Conservation (phyloP, 768 basidiomycete species). For the Suillus discolor region DNA sequence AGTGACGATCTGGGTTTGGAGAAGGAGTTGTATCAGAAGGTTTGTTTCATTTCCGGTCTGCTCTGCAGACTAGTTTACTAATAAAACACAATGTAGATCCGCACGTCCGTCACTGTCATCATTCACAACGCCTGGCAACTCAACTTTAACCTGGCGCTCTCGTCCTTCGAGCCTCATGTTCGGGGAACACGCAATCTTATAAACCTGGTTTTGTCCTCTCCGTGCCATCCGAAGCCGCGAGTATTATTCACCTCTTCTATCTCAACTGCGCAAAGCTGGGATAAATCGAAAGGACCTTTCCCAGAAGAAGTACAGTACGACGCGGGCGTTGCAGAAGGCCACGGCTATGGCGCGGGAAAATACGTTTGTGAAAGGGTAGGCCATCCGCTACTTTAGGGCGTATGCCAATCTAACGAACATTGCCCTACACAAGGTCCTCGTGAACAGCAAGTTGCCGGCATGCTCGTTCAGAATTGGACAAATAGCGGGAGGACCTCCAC, state of each 20-base stretch:
- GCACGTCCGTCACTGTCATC: conserved; percentile 34
- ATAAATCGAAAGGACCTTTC: conserved; percentile 16
- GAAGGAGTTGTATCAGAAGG: conserved; percentile 21
- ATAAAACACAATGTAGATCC: conserved; percentile 27
- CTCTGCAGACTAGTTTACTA: neutral
- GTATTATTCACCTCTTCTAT: conserved; percentile 40
- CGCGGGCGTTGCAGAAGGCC: conserved; percentile 30
- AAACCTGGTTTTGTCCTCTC: conserved; percentile 39
- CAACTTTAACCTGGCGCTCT: conserved; percentile 47
- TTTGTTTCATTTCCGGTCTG: conserved; percentile 13
- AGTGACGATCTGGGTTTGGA: conserved; percentile 34
- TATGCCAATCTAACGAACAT: conserved; percentile 15
- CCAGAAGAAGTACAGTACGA: conserved; percentile 30
- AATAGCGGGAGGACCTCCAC: neutral
- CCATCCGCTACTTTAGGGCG: neutral
- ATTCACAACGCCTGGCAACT: conserved; percentile 49
- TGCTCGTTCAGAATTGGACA: conserved; percentile 30
- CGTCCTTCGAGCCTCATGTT: conserved; percentile 48
- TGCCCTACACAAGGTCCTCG: conserved; percentile 10
- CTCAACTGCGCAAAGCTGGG: conserved; percentile 17
- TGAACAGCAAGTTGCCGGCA: conserved; percentile 29
- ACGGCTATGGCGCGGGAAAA: conserved; percentile 38
- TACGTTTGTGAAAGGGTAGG: conserved; percentile 4
- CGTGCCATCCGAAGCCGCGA: conserved; percentile 20
- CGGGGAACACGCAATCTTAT: conserved; percentile 39